Evolutionary conservation across 2,329 filamentous ascomycete genomes (phyloP), one percentile per base, ranked within the genome.

Genomic region (Fusarium papillatum): DNA sequence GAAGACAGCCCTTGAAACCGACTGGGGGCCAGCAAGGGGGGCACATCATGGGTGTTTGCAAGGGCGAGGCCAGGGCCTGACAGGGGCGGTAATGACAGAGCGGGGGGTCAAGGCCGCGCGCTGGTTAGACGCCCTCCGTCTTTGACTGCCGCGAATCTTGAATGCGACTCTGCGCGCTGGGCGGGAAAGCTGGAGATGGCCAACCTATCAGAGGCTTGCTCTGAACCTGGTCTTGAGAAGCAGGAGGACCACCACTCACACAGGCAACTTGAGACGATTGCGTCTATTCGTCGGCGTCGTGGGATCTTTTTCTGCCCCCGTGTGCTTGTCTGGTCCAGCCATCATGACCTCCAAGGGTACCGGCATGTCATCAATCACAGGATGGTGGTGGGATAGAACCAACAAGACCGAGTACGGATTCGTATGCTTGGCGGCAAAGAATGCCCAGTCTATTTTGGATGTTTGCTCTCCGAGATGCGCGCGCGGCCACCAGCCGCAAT

Each of bases 71-170:
- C 70, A 66, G 69, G 68, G 73, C n/a, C 17, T 62, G 64, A 62
- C 68, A 70, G 69, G 70, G 72, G 74, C 71, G 67, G 69, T 64
- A 68, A 72, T 76, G 65, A 71, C 63, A 68, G 59, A 75, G 68
- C 72, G 71, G 73, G 78, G 72, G 73, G 43, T 41, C 55, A 66
- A 70, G 63, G 69, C 66, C 48, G 72, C 48, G 72, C 31, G 43
- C 43, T 61, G 60, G 41, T 71, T 73, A 78, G 71, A 73, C 76
- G 76, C 68, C 68, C 68, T 73, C 63, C 69, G 64, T 69, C 65
- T 70, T 64, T 70, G 65, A 80, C 68, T 79, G 72, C 74, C 78
- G 78, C 71, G 70, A 76, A 76, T 73, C 60, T 73, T 61, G 57
- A 57, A 68, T 72, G 64, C 71, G 64, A 69, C 66, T 76, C 68